These are phyloP conservation scores for Phaeosphaeria sp. DNA, from an alignment of 2,329 filamentous ascomycete genomes.

Conservation along the genomic window DNA sequence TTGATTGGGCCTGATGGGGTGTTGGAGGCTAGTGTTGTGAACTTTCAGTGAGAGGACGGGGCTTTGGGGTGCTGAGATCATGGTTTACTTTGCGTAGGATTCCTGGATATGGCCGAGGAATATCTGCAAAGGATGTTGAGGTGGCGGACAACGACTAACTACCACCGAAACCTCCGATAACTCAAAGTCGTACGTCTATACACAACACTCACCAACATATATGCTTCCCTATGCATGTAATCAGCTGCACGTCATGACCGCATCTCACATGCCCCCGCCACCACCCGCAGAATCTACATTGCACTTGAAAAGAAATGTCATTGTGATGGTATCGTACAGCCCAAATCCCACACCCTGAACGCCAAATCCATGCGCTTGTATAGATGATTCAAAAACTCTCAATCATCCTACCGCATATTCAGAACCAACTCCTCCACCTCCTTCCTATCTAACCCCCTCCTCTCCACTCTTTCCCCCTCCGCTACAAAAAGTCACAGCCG, in stretches of 20 bases:
- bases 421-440: conserved; percentile 35
- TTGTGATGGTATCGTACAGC: not conserved
- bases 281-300: no score
- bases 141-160: not conserved
- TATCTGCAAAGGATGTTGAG: no score
- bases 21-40: conserved; percentile 60
- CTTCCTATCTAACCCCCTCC: conserved; percentile 15
- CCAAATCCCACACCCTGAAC: not conserved
- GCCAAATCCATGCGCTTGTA: not conserved
- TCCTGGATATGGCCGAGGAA: no score
- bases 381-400: not conserved
- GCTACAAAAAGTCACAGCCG: conserved; percentile 37
- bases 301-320: no score
- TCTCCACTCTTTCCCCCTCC: conserved; percentile 15
- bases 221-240: no score
- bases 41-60: conserved; percentile 27
- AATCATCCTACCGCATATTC: conserved; percentile 42
- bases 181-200: no score
- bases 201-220: no score
- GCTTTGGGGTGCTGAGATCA: not conserved
- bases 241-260: no score
- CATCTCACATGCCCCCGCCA: no score
- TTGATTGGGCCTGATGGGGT: conserved; percentile 58
- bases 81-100: not conserved
- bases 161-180: not conserved